Conservation (phyloP, 768 basidiomycete species). For the Auriscalpium orientale region DNA sequence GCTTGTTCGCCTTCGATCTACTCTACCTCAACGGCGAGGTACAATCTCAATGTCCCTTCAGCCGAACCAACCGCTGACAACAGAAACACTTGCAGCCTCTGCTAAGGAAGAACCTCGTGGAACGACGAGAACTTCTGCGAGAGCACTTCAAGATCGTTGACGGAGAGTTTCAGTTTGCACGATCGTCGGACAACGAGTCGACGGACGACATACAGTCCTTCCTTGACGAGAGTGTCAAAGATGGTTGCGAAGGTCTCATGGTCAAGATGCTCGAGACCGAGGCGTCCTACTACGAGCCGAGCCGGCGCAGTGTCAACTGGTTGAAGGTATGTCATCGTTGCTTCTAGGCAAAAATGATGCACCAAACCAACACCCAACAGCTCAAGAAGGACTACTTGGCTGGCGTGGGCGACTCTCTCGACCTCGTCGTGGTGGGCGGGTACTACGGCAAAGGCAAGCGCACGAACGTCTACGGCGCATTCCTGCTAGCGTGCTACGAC, state of each 20-base stretch:
- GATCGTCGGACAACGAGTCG: conserved; percentile 80
- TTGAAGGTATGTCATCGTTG: conserved; percentile 61
- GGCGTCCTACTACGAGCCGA: conserved; percentile 92
- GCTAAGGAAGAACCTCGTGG: conserved; percentile 64
- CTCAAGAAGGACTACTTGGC: conserved; percentile 98
- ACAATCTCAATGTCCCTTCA: conserved; percentile 18
- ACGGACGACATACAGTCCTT: conserved; percentile 93
- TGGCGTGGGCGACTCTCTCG: conserved; percentile 94
- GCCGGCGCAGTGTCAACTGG: conserved; percentile 94
- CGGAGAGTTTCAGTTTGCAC: conserved; percentile 91
- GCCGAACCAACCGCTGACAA: neutral
- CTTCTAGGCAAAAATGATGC: neutral
- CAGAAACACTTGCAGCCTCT: conserved; percentile 50
- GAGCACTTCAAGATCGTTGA: conserved; percentile 76
- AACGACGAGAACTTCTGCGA: conserved; percentile 69
- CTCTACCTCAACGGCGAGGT: conserved; percentile 97
- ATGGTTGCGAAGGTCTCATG: conserved; percentile 98
- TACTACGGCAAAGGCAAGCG: conserved; percentile 98
- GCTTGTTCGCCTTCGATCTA: conserved; percentile 93
- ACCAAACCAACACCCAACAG: conserved; percentile 31
- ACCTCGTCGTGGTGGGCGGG: conserved; percentile 94
- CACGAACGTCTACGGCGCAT: conserved; percentile 95
- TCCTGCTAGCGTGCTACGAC: conserved; percentile 96
- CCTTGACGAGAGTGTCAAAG: conserved; percentile 94
- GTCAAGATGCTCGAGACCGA: conserved; percentile 96